A percentile compares a stretch with the other conserved stretches of the same genome.
These are phyloP conservation scores for Ambrosia trifida DNA, from an alignment of 129 eudicot genomes.

Conservation along the genomic window DNA sequence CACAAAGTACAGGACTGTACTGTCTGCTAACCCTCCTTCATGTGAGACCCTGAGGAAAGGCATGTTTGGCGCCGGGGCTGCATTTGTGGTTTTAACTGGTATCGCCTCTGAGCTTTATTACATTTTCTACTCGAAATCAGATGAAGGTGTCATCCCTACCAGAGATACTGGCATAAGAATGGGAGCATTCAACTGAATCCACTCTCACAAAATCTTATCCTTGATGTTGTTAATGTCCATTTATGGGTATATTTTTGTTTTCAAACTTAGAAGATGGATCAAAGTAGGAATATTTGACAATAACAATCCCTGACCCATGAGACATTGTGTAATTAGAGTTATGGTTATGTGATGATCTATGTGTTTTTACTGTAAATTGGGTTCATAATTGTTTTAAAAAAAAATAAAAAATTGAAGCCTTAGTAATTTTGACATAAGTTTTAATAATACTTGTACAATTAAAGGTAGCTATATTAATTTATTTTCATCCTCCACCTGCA, in stretches of 20 bases:
- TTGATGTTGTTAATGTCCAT: conserved; percentile 13
- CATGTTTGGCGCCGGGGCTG: conserved; percentile 90
- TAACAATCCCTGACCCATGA: no score
- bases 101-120: conserved; percentile 79
- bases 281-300: no score
- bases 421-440: no score
- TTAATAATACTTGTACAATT: no score
- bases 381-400: background rate
- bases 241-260: conserved; percentile 3
- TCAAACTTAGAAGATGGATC: background rate
- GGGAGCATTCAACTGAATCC: conserved; percentile 43
- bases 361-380: background rate
- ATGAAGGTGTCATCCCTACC: conserved; percentile 40
- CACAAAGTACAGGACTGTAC: conserved; percentile 60
- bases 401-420: no score
- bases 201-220: background rate
- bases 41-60: conserved; percentile 89
- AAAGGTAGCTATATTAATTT: no score
- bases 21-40: conserved; percentile 53
- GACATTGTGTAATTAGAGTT: background rate
- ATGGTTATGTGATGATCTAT: conserved; percentile 1
- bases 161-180: conserved; percentile 66
- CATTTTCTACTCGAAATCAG: conserved; percentile 57
- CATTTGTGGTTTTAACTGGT: conserved; percentile 79
- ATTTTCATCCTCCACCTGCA: no score